Evolutionary conservation across 1,139 yeast species (phyloP).

Genomic region (Nakaseomyces bracarensis): DNA sequence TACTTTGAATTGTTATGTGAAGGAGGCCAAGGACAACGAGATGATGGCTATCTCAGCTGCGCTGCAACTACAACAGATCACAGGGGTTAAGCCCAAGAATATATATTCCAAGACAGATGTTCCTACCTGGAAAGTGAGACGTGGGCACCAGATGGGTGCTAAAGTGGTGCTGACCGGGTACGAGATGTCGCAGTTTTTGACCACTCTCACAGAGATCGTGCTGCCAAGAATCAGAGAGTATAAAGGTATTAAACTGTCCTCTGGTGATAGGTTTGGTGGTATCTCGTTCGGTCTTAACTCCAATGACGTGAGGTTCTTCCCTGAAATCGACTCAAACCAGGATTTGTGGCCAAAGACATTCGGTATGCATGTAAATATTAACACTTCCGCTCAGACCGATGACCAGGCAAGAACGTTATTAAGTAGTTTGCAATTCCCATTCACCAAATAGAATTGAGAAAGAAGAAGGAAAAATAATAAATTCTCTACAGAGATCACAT

Average conservation of each 20-base stretch:
- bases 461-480: no score
- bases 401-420: conserved; percentile 83
- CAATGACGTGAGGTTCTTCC: conserved; percentile 74
- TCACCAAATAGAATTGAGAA: conserved; percentile 33
- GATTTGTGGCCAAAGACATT: conserved; percentile 83
- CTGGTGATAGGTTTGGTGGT: conserved; percentile 85
- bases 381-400: conserved; percentile 86
- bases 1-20: conserved; percentile 67
- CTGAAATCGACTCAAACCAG: conserved; percentile 86
- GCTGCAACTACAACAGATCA: conserved; percentile 82
- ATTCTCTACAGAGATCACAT: no score
- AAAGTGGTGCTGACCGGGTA: conserved; percentile 70
- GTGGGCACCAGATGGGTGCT: conserved; percentile 90
- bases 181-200: conserved; percentile 76
- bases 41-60: conserved; percentile 73
- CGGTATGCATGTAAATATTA: conserved; percentile 79
- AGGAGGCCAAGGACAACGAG: conserved; percentile 62
- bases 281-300: conserved; percentile 76
- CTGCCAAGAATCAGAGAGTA: conserved; percentile 89
- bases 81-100: conserved; percentile 75
- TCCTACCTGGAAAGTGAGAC: conserved; percentile 79
- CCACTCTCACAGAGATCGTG: conserved; percentile 84
- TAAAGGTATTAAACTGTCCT: conserved; percentile 60
- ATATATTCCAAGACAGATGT: conserved; percentile 72
- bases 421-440: conserved; percentile 78